Evolutionary conservation across 2,329 filamentous ascomycete species (phyloP), one percentile per base, ranked within the genome.

Genomic region (Alternaria metachromatica): DNA sequence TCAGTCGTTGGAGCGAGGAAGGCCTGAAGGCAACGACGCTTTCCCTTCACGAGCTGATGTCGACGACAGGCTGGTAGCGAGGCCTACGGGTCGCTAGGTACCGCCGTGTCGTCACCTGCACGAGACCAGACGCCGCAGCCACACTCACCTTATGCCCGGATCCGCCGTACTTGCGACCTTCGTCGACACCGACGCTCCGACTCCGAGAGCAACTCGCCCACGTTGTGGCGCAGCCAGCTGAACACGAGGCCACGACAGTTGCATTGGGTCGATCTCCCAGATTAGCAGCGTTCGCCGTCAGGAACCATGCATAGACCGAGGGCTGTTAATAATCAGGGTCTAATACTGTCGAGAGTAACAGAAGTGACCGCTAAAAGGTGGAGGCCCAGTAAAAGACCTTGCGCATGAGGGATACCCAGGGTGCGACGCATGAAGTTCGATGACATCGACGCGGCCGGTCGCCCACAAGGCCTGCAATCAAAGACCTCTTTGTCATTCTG

Each of bases 151-250:
- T 55, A 30, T 65, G 46, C 53, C 51, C 65, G 60, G 50, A 63
- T 56, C 58, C 62, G 58, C 63, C 57, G 37, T 58, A 53, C n/a
- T 23, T 48, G 13, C 15, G 18, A 15, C 44, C 57, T 51, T 57
- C 37, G 65, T 46, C 45, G 33, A 44, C 58, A 49, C 62, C 48
- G 54, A 60, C 49, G n/a, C n/a, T 41, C 28, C 26, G 33, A 56
- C 26, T 11, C 62, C 55, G 57, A 62, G 23, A 12, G n/a, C 56
- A 44, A 25, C 21, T 30, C 28, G 54, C n/a, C 61, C 66, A 67
- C 62, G 63, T 51, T 69, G 71, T 69, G 69, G 71, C 70, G 60
- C 67, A 65, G 66, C 55, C 58, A 43, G 60, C 57, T 53, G 55
- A 44, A 50, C 21, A 59, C 55, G 53, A 53, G 41, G 60, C 55